These are phyloP conservation scores for Mytilinidion resinicola DNA, from an alignment of 495 filamentous ascomycete genomes.

Conservation along the genomic window DNA sequence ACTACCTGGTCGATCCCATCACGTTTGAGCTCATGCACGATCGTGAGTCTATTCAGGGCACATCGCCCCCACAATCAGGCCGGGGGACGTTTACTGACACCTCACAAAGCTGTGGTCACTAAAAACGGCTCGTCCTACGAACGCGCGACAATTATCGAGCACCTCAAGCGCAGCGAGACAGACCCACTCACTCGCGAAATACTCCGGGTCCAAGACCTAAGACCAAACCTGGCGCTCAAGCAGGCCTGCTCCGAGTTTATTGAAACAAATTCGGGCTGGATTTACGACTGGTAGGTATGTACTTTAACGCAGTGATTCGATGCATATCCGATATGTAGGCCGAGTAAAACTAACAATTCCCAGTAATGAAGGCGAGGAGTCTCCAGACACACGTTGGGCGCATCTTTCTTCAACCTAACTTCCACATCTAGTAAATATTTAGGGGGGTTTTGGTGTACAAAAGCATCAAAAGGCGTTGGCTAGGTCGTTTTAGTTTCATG, in stretches of 20 bases:
- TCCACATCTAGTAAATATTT: not conserved
- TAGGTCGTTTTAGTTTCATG: too few species aligned
- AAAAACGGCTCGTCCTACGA: conserved; percentile 87
- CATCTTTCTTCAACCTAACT: conserved; percentile 20
- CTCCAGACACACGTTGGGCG: conserved; percentile 18
- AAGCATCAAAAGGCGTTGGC: too few species aligned
- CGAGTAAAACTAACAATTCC: conserved; percentile 3
- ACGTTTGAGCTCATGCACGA: conserved; percentile 91
- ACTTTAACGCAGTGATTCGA: not conserved
- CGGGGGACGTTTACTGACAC: not conserved
- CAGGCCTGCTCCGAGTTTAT: conserved; percentile 80
- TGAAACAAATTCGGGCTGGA: conserved; percentile 77
- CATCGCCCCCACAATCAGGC: too few species aligned
- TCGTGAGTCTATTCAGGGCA: conserved; percentile 44
- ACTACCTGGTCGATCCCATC: conserved; percentile 84
- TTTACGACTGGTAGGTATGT: conserved; percentile 68
- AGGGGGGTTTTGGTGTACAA: too few species aligned
- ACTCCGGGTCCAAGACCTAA: conserved; percentile 61
- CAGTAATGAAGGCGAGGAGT: conserved; percentile 16
- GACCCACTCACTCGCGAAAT: conserved; percentile 82
- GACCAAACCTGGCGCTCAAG: conserved; percentile 77
- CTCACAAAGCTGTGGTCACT: conserved; percentile 45
- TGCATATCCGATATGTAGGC: not conserved
- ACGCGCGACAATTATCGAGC: conserved; percentile 77
- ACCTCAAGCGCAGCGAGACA: conserved; percentile 63